Evolutionary conservation across 129 eudicot genomes (phyloP).

Genomic region (Centella asiatica): DNA sequence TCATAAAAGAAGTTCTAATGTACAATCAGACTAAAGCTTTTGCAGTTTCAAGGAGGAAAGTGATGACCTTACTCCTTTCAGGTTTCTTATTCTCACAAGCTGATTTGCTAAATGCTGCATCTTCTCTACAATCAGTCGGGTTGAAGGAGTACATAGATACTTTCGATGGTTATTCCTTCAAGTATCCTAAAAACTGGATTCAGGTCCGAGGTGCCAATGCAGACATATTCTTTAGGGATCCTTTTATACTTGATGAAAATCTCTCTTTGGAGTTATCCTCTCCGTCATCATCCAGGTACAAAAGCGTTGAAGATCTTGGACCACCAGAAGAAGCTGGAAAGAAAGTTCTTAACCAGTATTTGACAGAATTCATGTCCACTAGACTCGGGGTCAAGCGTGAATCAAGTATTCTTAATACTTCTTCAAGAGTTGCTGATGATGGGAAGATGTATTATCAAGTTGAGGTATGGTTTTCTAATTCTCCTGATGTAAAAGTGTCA

Average conservation of each 20-base stretch:
- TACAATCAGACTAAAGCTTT: slow-evolving; percentile 86
- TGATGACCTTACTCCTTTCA: slow-evolving; percentile 48
- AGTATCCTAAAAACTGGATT: slow-evolving; percentile 87
- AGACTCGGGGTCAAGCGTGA: slow-evolving; percentile 93
- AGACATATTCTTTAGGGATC: slow-evolving; percentile 94
- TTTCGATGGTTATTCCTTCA: slow-evolving; percentile 85
- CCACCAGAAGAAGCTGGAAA: slow-evolving; percentile 87
- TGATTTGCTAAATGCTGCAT: slow-evolving; percentile 19
- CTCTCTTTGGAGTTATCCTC: slow-evolving; percentile 79
- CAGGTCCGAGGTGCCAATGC: slow-evolving; percentile 97
- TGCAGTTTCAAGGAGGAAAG: slow-evolving; percentile 79
- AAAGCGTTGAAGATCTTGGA: slow-evolving; percentile 80
- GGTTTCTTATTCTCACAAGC: slow-evolving; percentile 40
- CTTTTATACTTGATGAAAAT: slow-evolving; percentile 81
- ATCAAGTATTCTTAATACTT: slow-evolving; percentile 64
- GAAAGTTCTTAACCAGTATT: slow-evolving; percentile 60
- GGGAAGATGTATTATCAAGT: slow-evolving; percentile 86
- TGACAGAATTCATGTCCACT: slow-evolving; percentile 97
- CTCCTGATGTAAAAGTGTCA: not conserved
- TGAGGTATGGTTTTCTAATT: slow-evolving; percentile 42
- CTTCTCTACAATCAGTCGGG: slow-evolving; percentile 50
- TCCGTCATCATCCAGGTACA: slow-evolving; percentile 79
- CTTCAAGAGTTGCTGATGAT: slow-evolving; percentile 75
- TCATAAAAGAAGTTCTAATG: slow-evolving; percentile 38
- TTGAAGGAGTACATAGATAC: slow-evolving; percentile 74